phyloP scores from a whole-genome alignment of 2,329 filamentous ascomycete species.

The Ambrosiella xylebori region DNA sequence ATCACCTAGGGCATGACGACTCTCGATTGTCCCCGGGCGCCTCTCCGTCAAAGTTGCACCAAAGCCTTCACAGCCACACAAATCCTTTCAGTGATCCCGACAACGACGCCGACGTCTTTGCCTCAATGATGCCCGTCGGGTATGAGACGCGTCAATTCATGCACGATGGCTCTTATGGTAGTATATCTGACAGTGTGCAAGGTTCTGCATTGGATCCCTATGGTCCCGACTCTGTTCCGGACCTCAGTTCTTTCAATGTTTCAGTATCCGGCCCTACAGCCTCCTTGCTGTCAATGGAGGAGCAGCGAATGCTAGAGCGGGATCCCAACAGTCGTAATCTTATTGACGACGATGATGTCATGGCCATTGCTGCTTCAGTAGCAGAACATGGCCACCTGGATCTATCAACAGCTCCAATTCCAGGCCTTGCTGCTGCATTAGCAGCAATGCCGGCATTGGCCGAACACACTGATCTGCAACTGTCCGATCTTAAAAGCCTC shows the following conservation, averaged over 20 bases:
- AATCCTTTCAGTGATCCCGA: slow-evolving; percentile 13
- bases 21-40: slow-evolving; percentile 8
- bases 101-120: slow-evolving; percentile 10
- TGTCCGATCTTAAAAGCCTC: slow-evolving; percentile 8
- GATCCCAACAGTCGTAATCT: slow-evolving; percentile 8
- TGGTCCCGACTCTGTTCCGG: slow-evolving; percentile 27
- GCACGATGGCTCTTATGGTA: slow-evolving; percentile 30
- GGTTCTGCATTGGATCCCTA: slow-evolving; percentile 22
- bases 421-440: slow-evolving; percentile 5
- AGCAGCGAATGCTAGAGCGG: slow-evolving; percentile 14
- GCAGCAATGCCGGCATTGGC: slow-evolving; percentile 8
- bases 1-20: slow-evolving; percentile 8
- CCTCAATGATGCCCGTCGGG: slow-evolving; percentile 30
- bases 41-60: slow-evolving; percentile 6
- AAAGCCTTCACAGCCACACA: slow-evolving; percentile 12
- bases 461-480: slow-evolving; percentile 17
- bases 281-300: slow-evolving; percentile 23
- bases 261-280: slow-evolving; percentile 18
- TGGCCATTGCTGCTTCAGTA: slow-evolving; percentile 10
- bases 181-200: slow-evolving; percentile 22
- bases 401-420: slow-evolving; percentile 10
- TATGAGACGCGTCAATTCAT: slow-evolving; percentile 34
- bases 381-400: slow-evolving; percentile 10
- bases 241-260: slow-evolving; percentile 26
- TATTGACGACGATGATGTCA: slow-evolving; percentile 8